These are phyloP conservation scores for Sporothrix protearum DNA, from an alignment of 2,329 filamentous ascomycete species.

Conservation along the genomic window DNA sequence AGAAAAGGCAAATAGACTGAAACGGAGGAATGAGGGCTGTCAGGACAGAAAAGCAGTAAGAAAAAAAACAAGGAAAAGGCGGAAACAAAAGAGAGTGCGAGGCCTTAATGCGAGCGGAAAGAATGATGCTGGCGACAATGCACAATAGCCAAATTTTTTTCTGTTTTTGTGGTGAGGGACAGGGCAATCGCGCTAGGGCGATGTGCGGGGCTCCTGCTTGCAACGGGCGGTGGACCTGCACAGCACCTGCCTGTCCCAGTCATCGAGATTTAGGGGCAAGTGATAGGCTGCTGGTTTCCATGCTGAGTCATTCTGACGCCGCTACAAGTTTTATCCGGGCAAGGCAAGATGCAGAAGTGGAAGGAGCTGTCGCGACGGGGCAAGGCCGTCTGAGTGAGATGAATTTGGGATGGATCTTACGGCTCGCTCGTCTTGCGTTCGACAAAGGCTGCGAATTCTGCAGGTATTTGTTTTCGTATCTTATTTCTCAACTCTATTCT, in stretches of 20 bases:
- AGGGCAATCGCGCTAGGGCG: conserved; percentile 28
- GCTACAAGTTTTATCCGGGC: conserved; percentile 21
- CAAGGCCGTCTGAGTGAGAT: neutral
- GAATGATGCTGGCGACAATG: conserved; percentile 21
- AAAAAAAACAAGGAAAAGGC: neutral
- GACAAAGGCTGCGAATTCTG: neutral
- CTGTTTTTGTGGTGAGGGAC: conserved; percentile 25
- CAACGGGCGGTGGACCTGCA: neutral
- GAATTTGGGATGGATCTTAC: neutral
- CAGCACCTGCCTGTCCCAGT: conserved; percentile 14
- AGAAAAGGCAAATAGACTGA: neutral
- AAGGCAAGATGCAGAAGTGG: neutral
- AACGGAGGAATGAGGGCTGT: neutral
- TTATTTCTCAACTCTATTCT: too few species aligned
- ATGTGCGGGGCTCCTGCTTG: conserved; percentile 25
- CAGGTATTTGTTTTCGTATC: neutral
- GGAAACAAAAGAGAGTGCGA: conserved; percentile 10
- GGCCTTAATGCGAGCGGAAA: conserved; percentile 18
- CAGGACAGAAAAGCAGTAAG: neutral
- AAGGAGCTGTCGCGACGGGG: neutral
- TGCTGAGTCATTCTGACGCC: neutral
- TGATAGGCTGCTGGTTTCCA: conserved; percentile 23
- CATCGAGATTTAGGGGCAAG: conserved; percentile 23
- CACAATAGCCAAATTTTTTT: conserved; percentile 26
- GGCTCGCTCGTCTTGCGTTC: neutral